These are phyloP conservation scores for Blyttiomyces sp. DNA, from an alignment of 371 early-diverging fungal genomes.

Conservation along the genomic window DNA sequence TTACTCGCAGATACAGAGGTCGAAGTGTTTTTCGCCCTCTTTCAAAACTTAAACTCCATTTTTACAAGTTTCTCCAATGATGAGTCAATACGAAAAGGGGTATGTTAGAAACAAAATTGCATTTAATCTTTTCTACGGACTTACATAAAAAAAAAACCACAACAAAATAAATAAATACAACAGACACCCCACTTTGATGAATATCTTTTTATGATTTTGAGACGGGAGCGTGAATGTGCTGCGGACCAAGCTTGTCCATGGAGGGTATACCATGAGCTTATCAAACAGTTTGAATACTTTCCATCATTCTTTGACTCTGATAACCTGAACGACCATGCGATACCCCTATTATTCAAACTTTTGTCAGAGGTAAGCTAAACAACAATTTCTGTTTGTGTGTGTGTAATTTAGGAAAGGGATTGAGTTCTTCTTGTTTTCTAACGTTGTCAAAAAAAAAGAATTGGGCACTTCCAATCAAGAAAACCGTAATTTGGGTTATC, in stretches of 20 bases:
- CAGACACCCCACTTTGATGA: slow-evolving; percentile 28
- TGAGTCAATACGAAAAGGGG: slow-evolving; percentile 1
- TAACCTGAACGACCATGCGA: slow-evolving; percentile 21
- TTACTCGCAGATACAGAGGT: slow-evolving; percentile 26
- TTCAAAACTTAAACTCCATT: slow-evolving; percentile 17
- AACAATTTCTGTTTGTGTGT: background rate
- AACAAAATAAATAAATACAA: too few relatives aligned
- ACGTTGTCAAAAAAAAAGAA: slow-evolving; percentile 25
- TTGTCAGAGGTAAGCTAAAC: slow-evolving; percentile 19
- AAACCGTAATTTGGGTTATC: slow-evolving; percentile 19
- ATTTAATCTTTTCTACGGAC: slow-evolving; percentile 1
- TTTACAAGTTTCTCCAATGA: slow-evolving; percentile 18
- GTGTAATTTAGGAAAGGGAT: background rate
- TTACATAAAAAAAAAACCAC: too few relatives aligned
- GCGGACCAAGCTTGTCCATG: slow-evolving; percentile 18
- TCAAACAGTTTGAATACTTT: slow-evolving; percentile 26
- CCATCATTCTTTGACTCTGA: slow-evolving; percentile 27
- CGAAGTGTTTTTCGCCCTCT: slow-evolving; percentile 27
- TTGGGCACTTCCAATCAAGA: slow-evolving; percentile 26
- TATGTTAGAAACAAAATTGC: background rate
- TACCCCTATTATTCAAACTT: slow-evolving; percentile 28
- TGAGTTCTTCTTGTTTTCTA: too few relatives aligned
- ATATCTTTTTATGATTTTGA: slow-evolving; percentile 25
- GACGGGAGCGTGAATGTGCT: slow-evolving; percentile 35
- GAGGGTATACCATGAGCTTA: slow-evolving; percentile 25